These are phyloP conservation scores for Hypoxylon rickii DNA, from an alignment of 495 filamentous ascomycete genomes.

Conservation along the genomic window DNA sequence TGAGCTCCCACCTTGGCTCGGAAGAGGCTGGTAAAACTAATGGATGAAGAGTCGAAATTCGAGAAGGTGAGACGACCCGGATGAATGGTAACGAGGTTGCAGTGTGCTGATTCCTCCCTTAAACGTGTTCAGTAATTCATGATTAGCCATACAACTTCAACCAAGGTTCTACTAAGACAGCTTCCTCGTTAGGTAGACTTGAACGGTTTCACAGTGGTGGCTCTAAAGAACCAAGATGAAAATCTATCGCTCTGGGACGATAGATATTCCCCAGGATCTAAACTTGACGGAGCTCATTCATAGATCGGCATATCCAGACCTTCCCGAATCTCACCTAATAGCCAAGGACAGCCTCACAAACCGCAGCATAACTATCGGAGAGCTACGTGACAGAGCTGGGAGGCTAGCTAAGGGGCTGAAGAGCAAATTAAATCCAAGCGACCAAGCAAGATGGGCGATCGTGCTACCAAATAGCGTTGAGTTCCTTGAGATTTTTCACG, in stretches of 20 bases:
- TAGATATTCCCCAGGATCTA: slow-evolving; percentile 39
- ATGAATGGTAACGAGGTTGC: not conserved
- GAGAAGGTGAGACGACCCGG: not conserved
- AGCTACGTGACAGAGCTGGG: slow-evolving; percentile 42
- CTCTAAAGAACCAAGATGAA: slow-evolving; percentile 30
- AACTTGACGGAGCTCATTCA: slow-evolving; percentile 45
- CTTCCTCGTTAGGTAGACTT: not conserved
- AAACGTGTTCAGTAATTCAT: not conserved
- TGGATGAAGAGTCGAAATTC: not conserved
- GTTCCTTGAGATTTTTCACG: slow-evolving; percentile 41
- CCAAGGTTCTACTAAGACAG: not conserved
- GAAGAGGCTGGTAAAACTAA: not conserved
- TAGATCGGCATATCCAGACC: slow-evolving; percentile 30
- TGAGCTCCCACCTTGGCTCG: too few species aligned
- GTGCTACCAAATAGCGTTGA: slow-evolving; percentile 45
- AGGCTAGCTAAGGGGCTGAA: slow-evolving; percentile 40
- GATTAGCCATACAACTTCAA: not conserved
- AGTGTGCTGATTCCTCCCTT: not conserved
- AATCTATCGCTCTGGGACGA: slow-evolving; percentile 37
- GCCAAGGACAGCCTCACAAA: slow-evolving; percentile 45
- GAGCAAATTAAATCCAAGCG: slow-evolving; percentile 29
- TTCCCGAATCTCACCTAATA: slow-evolving; percentile 43
- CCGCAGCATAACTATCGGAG: slow-evolving; percentile 41
- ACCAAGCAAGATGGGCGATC: slow-evolving; percentile 41
- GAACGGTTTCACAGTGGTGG: not conserved